Conservation (phyloP, 2,329 filamentous ascomycete genomes). For the Aspergillus clavatus region DNA sequence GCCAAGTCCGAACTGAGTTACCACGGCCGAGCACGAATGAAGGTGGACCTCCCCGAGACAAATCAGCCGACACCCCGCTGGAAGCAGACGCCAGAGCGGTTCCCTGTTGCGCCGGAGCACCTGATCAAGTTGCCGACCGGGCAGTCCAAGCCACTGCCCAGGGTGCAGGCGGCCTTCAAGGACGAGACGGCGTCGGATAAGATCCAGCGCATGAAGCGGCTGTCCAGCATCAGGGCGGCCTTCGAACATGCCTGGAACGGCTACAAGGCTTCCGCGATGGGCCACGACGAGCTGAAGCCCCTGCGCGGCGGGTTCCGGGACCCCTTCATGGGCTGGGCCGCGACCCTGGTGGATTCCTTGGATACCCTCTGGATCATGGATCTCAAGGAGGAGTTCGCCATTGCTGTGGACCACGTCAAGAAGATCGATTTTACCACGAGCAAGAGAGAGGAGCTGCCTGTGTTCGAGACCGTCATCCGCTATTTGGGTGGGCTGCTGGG, state of each 20-base stretch:
- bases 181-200: constrained; percentile 58
- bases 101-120: constrained; percentile 65
- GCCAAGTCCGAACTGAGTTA: constrained; percentile 8
- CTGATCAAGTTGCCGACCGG: constrained; percentile 73
- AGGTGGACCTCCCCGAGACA: constrained; percentile 24
- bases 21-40: constrained; percentile 32
- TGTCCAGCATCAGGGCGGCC: constrained; percentile 64
- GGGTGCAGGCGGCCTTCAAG: constrained; percentile 68
- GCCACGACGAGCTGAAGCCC: constrained; percentile 80
- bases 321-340: constrained; percentile 88
- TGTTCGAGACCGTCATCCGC: constrained; percentile 89
- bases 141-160: constrained; percentile 64
- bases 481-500: constrained; percentile 82
- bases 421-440: constrained; percentile 80
- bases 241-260: constrained; percentile 76
- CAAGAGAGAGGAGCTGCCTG: constrained; percentile 64
- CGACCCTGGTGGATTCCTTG: constrained; percentile 75
- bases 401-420: constrained; percentile 64
- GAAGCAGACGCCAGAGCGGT: constrained; percentile 69
- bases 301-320: constrained; percentile 64
- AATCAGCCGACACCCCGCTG: constrained; percentile 55
- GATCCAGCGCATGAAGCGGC: constrained; percentile 59
- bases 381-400: constrained; percentile 70
- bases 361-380: constrained; percentile 88
- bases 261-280: constrained; percentile 75